Base-by-base conservation (phyloP, 768 basidiomycete genomes). In the Tylopilus plumbeoviolaceoides region DNA sequence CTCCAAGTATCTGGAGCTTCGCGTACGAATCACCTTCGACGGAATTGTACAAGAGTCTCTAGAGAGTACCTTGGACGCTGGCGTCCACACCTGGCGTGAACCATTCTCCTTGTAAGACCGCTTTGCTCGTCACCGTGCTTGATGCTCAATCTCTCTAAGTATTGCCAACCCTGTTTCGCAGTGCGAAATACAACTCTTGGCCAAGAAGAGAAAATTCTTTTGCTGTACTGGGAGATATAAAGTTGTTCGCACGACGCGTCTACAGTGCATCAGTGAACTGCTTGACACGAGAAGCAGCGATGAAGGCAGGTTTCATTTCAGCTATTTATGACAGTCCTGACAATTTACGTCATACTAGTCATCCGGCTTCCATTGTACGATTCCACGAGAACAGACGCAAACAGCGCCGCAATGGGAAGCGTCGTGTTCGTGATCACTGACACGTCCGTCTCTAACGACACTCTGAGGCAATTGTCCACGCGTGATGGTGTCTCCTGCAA, bases 291-390 rank as follows among this genome's bases (percentile, higher is more conserved):
- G 64, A 67, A 60, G 50, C 50, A 56, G 45, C 58, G 31, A 47
- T 53, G 66, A 64, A 51, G 64, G 66, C 50, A 58, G 50, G 65
- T 56, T 62, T 67, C 66, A 66, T 68, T 65, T 66, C 31, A 63
- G 58, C 47, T 56, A 56, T 58, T 62, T 63, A 62, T 67, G 60
- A 59, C 58, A 49, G 15, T 60, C 53, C 58, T 68, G 27, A 63
- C 47, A 48, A 31, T 64, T 67, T 67, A 67, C 66, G 66, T 67
- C 63, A 63, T 39, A 36, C 27, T 42, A 67, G 66, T 33, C n/a
- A 48, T 67, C 35, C 64, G 52, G 23, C 66, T 67, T 67, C 66
- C 66, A 68, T 68, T 67, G 60, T 67, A 60, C 53, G 59, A 66
- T 60, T 59, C 62, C 60, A 62, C 57, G 44, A 68, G 48, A 66